Conservation (phyloP, 345 rosid species). For the Lepidium didymum region DNA sequence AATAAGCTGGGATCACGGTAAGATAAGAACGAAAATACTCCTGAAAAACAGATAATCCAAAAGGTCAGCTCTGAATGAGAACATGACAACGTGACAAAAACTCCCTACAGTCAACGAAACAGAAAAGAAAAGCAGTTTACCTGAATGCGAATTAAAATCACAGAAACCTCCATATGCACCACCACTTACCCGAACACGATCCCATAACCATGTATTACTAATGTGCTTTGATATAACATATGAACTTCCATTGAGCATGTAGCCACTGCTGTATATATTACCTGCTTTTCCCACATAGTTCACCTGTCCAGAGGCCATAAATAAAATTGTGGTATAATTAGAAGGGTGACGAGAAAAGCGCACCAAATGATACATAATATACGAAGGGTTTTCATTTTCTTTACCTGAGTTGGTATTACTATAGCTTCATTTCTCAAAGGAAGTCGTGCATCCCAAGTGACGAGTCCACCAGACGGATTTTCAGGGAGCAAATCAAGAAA, state of each 20-base stretch:
- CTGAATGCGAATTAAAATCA: conserved; percentile 89
- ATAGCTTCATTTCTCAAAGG: conserved; percentile 74
- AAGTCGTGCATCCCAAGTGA: conserved; percentile 54
- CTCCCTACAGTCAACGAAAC: background rate
- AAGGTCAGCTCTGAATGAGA: conserved; percentile 2
- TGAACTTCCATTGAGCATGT: conserved; percentile 77
- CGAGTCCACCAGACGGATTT: conserved; percentile 32
- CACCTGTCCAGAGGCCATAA: conserved; percentile 42
- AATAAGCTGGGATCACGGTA: conserved; percentile 83
- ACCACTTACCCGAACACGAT: conserved; percentile 91
- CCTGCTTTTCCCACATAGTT: conserved; percentile 96
- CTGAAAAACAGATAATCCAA: conserved; percentile 21
- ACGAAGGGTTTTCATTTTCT: background rate
- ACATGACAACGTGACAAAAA: background rate
- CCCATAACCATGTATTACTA: conserved; percentile 94
- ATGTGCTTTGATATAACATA: conserved; percentile 87
- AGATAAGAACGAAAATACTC: conserved; percentile 71
- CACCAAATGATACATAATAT: background rate
- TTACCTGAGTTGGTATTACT: conserved; percentile 88
- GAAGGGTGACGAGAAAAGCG: background rate
- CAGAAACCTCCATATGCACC: conserved; percentile 99
- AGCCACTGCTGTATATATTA: conserved; percentile 67
- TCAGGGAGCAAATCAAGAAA: conserved; percentile 85
- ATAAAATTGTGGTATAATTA: background rate
- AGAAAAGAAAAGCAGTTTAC: conserved; percentile 34